Evolutionary conservation across 305 asterid genomes (phyloP), one percentile per base, ranked within the genome.

Genomic region (Striga hermonthica): DNA sequence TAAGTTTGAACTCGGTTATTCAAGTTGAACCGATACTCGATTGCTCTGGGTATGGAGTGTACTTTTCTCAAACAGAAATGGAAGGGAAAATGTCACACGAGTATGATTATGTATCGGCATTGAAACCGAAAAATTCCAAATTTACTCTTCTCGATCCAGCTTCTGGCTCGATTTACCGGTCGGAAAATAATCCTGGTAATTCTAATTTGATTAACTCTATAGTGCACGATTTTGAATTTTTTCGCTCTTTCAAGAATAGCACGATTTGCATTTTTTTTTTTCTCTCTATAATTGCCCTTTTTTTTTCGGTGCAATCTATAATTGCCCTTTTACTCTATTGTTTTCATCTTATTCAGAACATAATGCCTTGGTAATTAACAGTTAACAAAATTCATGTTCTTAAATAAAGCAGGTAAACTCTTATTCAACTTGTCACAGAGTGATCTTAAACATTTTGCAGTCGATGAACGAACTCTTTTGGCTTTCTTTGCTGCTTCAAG

Each of bases 1-100:
- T 70, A 11, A 67, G 68, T 70, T 69, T 68, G 78, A 78, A 70
- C 57, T 75, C 81, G 31, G 95, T 85, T 22, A 81, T 93, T 70
- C 97, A 88, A 75, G 88, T 79, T 62, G 74, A 77, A 78, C 97
- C 93, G n/a, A 74, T 85, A 11, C 80, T 85, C 68, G 99, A 88
- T 74, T 93, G 97, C 82, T 88, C 99, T 0, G 97, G 96, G 0
- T 82, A 74, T 56, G 97, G 82, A 7, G 79, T 85, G 56, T 88
- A 83, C 71, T 68, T 54, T 28, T 16, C 38, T 54, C 59, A 54
- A 13, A 54, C 38, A 10, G 38, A 54, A 22, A 54, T 54, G 90
- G 95, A 82, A 48, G 96, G 85, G 56, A 87, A 83, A 71, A 47
- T 58, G 69, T 75, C 77, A 50, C 82, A 57, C 69, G 86, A 81